Percentiles rank a stretch among this genome's conserved stretches.
Conservation (phyloP, 495 filamentous ascomycete genomes). For the Rostrohypoxylon terebratum region DNA sequence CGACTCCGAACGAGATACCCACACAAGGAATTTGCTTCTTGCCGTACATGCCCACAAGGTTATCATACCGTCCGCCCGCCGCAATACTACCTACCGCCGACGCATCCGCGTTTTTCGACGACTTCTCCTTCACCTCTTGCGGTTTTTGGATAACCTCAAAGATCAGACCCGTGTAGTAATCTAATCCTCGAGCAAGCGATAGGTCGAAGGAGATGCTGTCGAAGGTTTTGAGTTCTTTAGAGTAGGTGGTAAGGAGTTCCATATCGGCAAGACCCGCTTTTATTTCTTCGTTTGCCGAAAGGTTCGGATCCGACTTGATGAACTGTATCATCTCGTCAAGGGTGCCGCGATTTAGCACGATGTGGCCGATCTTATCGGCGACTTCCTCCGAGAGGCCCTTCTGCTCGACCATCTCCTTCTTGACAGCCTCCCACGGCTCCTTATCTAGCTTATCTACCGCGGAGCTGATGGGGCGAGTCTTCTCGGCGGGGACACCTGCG, state of each 20-base stretch:
- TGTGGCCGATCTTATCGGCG: conserved; percentile 78
- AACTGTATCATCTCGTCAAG: conserved; percentile 67
- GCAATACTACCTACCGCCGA: conserved; percentile 76
- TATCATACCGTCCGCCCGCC: conserved; percentile 83
- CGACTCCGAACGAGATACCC: conserved; percentile 84
- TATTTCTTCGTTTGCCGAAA: conserved; percentile 69
- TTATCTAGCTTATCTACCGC: conserved; percentile 89
- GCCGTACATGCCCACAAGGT: conserved; percentile 81
- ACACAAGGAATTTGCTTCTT: conserved; percentile 83
- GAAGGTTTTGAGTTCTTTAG: conserved; percentile 74
- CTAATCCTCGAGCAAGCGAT: conserved; percentile 72
- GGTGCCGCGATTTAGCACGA: conserved; percentile 73
- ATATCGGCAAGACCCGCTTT: conserved; percentile 77
- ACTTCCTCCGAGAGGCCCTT: conserved; percentile 74
- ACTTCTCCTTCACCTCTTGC: conserved; percentile 52
- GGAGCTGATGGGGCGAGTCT: conserved; percentile 77
- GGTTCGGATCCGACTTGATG: conserved; percentile 65
- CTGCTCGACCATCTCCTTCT: conserved; percentile 81
- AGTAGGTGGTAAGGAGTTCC: conserved; percentile 75
- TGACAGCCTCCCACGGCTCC: conserved; percentile 79
- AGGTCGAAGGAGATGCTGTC: conserved; percentile 62
- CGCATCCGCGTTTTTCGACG: conserved; percentile 58
- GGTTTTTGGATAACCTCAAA: conserved; percentile 86
- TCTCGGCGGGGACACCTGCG: conserved; percentile 78
- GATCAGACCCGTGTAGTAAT: conserved; percentile 87